Evolutionary conservation across 2,329 filamentous ascomycete species (phyloP), one percentile per base, ranked within the genome.

Genomic region (Fusarium fracticaudum): DNA sequence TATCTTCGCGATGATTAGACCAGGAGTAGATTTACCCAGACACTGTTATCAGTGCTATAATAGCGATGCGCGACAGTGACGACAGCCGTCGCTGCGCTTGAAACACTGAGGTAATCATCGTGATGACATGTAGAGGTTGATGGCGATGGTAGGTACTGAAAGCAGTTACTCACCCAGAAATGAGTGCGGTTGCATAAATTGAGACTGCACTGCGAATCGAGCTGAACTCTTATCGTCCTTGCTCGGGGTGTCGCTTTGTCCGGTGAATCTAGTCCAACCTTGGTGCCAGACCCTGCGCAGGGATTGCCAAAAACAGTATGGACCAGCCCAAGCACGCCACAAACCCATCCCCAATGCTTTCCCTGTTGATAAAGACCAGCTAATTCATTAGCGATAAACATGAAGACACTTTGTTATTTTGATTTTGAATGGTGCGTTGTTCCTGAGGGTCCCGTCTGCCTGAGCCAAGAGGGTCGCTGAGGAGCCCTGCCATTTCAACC

Each of bases 21-120:
- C 1, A 50, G 47, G 22, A 10, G 8, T 3, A 8, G 0, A 14
- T 3, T 35, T 37, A 51, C 48, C 48, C n/a, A 2, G 22, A 51
- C 0, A 51, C 12, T 9, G 3, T 11, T 0, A 51, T 24, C 2
- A 51, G 1, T 1, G 7, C n/a, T 3, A 51, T 4, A 3, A 51
- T 35, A 1, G 48, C n/a, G 11, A 51, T 51, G 8, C 48, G 48
- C 2, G 48, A 51, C 4, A 24, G 17, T 24, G n/a, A 51, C 22
- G 48, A 51, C 10, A 51, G 3, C 12, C 8, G 48, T 15, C 48
- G 48, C n/a, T 24, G 31, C 31, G 31, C 48, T 24, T 14, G 17
- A 1, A 51, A 51, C 8, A 51, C 8, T 26, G 11, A 14, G 10
- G 4, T 14, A 4, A 24, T 24, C 48, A 51, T 51, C 9, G 31